These are phyloP conservation scores for Coniochaeta ligniaria DNA, from an alignment of 2,329 filamentous ascomycete species.

Conservation along the genomic window DNA sequence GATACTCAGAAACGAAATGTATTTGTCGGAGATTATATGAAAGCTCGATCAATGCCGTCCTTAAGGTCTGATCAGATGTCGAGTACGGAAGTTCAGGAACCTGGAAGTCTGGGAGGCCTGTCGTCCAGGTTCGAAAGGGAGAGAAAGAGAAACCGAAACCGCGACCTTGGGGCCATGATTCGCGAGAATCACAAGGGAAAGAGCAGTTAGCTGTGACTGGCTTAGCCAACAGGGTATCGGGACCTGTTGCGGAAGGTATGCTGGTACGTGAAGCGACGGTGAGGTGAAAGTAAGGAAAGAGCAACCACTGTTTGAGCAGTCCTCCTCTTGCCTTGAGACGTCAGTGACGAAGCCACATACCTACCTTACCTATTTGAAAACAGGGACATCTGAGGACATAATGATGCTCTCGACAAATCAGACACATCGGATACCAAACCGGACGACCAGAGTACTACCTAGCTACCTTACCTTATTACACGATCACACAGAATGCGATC, in stretches of 20 bases:
- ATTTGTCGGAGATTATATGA: neutral
- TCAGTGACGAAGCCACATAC: neutral
- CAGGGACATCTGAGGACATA: too few species aligned
- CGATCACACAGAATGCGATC: too few species aligned
- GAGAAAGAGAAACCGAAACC: neutral
- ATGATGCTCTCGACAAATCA: too few species aligned
- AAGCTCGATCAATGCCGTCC: neutral
- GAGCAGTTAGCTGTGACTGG: neutral
- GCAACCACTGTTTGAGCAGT: neutral
- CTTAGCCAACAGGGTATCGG: neutral
- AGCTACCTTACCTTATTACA: too few species aligned
- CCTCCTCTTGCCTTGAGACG: neutral
- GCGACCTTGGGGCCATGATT: neutral
- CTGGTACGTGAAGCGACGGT: neutral
- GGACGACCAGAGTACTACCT: too few species aligned
- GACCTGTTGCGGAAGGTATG: neutral
- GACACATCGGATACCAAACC: too few species aligned
- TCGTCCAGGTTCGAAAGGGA: neutral
- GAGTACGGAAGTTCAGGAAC: too few species aligned
- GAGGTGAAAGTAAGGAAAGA: neutral
- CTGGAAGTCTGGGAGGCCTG: neutral
- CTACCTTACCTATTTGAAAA: neutral
- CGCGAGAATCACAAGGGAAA: neutral
- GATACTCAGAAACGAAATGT: neutral
- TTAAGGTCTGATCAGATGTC: neutral